These are phyloP conservation scores for Trypanosoma avium DNA, from an alignment of 208 protist species.

Conservation along the genomic window DNA sequence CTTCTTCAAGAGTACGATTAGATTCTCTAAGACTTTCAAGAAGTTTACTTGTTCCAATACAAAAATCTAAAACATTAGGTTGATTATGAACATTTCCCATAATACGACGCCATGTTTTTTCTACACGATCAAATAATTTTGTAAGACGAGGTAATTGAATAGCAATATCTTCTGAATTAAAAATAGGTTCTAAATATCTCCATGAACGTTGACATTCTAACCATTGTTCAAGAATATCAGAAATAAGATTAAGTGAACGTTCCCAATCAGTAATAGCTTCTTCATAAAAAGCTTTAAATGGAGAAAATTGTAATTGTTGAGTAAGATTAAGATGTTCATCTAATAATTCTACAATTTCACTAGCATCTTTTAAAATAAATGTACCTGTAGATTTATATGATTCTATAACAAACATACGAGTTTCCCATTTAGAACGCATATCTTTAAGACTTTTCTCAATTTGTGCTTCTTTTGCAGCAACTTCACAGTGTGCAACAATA, in stretches of 20 bases:
- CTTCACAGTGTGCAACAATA: conserved; percentile 94
- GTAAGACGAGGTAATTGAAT: conserved; percentile 93
- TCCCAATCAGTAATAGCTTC: conserved; percentile 95
- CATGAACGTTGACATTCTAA: conserved; percentile 94
- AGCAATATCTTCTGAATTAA: conserved; percentile 95
- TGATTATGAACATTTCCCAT: conserved; percentile 86
- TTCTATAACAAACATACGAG: conserved; percentile 89
- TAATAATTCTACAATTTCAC: conserved; percentile 92
- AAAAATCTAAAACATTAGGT: conserved; percentile 93
- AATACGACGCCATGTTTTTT: conserved; percentile 94
- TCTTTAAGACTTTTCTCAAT: conserved; percentile 96
- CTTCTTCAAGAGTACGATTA: conserved; percentile 94
- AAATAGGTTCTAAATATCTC: conserved; percentile 98
- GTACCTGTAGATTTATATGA: conserved; percentile 93
- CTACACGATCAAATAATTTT: conserved; percentile 95
- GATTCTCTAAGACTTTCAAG: conserved; percentile 93
- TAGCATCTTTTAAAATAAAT: conserved; percentile 93
- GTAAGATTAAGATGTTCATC: conserved; percentile 96
- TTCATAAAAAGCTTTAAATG: conserved; percentile 96
- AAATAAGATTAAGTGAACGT: conserved; percentile 89
- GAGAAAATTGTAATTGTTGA: conserved; percentile 96
- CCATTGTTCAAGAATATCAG: conserved; percentile 97
- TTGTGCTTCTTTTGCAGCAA: conserved; percentile 96
- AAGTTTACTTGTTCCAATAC: conserved; percentile 92
- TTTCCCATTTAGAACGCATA: conserved; percentile 96